Base-by-base conservation (phyloP, 495 filamentous ascomycete species). In the Aspergillus egyptiacus region DNA sequence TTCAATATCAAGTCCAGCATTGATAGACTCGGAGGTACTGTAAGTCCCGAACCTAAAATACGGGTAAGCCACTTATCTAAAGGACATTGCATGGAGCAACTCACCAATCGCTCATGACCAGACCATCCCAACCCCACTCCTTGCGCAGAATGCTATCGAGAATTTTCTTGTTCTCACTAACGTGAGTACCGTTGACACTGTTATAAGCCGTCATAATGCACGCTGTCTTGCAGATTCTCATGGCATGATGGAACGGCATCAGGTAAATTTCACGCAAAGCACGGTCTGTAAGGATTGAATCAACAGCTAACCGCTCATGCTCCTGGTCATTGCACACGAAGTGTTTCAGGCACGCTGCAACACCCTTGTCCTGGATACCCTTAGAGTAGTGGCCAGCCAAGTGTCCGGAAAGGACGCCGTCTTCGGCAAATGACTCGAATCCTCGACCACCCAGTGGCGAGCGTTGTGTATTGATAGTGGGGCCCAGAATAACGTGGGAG, bases 271-370 rank as follows among this genome's bases (percentile, higher is more conserved):
- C 87, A 17, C 86, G 77, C 58, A 91, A 59, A 13, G 86, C 82
- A 17, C 87, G 75, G 41, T 84, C 74, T 1, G 83, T 82, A 14
- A 90, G 67, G 38, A 84, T 79, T 34, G 75, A 79, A 60, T 83
- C 71, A 1, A 88, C 81, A 0, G 78, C 80, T 69, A 84, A 78
- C 0, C 87, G 70, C 63, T 81, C 78, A 48, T 85, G 80, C 57
- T 91, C 86, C 58, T 85, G 82, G 57, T 90, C 87, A 61, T 90
- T 91, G 53, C 79, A 83, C n/a, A 86, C 80, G 57, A 87, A 91
- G 59, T 91, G 87, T 72, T 90, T 91, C 39, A 88, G 68, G 1
- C 83, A 86, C 0, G 85, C 82, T 18, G 78, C 79, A 18, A 90
- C 77, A 2, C 84, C 83, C 30, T 78, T 83, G 25, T 74, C 75